Percentiles rank a stretch among this genome's conserved stretches.
phyloP scores from a whole-genome alignment of 768 basidiomycete genomes.

The Tephrocybe sp. region DNA sequence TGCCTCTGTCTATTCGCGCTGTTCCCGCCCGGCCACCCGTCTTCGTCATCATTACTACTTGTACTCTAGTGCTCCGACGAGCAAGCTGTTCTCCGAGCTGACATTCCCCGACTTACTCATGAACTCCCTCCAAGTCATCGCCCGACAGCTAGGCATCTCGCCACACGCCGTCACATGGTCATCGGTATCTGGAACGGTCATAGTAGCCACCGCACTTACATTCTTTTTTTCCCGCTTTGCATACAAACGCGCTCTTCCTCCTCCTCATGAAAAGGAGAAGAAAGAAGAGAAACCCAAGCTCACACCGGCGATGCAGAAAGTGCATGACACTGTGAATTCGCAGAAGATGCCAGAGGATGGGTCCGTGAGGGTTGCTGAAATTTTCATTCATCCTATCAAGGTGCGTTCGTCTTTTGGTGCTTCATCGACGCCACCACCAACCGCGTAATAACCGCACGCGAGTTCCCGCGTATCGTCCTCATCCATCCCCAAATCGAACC shows the following conservation, averaged over 20 bases:
- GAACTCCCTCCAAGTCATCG: slow-evolving; percentile 10
- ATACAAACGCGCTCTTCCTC: slow-evolving; percentile 48
- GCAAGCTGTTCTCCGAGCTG: too few species aligned
- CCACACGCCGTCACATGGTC: slow-evolving; percentile 11
- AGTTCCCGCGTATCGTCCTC: slow-evolving; percentile 66
- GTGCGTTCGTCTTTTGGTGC: slow-evolving; percentile 50
- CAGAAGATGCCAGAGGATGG: slow-evolving; percentile 26
- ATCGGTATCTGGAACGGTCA: slow-evolving; percentile 51
- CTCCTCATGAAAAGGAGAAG: background rate
- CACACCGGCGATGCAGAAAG: background rate
- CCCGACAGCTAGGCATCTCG: background rate
- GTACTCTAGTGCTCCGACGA: background rate
- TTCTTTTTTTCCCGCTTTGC: slow-evolving; percentile 25
- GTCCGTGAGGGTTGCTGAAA: slow-evolving; percentile 49
- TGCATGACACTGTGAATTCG: slow-evolving; percentile 7
- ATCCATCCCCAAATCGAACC: slow-evolving; percentile 55
- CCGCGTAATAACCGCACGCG: slow-evolving; percentile 65
- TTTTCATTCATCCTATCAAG: slow-evolving; percentile 72
- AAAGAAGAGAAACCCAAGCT: background rate
- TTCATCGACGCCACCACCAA: slow-evolving; percentile 58
- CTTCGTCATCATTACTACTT: too few species aligned
- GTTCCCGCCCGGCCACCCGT: too few species aligned
- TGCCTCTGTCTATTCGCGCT: too few species aligned
- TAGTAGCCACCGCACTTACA: background rate
- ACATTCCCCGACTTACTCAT: slow-evolving; percentile 6